phyloP scores from a whole-genome alignment of 306 rosid genomes.

The Quercus gilva region DNA sequence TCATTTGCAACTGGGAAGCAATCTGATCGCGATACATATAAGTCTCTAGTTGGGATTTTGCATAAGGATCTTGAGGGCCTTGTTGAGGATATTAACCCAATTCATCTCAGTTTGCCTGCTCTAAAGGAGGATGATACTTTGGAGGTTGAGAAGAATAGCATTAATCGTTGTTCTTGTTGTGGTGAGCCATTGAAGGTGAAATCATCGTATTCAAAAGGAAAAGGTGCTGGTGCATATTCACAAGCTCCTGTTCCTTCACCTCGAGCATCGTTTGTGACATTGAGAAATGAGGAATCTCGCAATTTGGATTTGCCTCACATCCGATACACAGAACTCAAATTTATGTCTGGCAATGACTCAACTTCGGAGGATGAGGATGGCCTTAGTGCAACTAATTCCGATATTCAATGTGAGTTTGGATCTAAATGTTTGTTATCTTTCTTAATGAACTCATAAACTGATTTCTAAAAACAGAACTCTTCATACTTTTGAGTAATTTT shows the following conservation, averaged over 20 bases:
- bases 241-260: conserved; percentile 76
- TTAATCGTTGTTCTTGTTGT: conserved; percentile 63
- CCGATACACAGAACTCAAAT: conserved; percentile 44
- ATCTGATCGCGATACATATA: conserved; percentile 63
- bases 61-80: conserved; percentile 80
- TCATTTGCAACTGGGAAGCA: conserved; percentile 78
- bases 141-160: conserved; percentile 28
- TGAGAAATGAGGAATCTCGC: conserved; percentile 26
- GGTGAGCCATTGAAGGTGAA: conserved; percentile 57
- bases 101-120: conserved; percentile 37
- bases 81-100: conserved; percentile 56
- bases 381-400: conserved; percentile 16
- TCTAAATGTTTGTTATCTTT: background rate
- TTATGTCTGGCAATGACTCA: conserved; percentile 28
- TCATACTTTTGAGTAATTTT: background rate
- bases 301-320: conserved; percentile 42
- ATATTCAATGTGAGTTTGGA: conserved; percentile 36
- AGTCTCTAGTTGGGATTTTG: conserved; percentile 77
- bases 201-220: conserved; percentile 36
- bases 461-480: background rate
- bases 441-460: background rate
- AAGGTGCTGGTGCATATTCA: conserved; percentile 10
- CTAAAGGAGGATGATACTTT: conserved; percentile 39
- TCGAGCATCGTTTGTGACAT: conserved; percentile 28
- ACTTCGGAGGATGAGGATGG: conserved; percentile 36